Evolutionary conservation across 371 early-diverging fungal species (phyloP).

Genomic region (Mortierella sp.): DNA sequence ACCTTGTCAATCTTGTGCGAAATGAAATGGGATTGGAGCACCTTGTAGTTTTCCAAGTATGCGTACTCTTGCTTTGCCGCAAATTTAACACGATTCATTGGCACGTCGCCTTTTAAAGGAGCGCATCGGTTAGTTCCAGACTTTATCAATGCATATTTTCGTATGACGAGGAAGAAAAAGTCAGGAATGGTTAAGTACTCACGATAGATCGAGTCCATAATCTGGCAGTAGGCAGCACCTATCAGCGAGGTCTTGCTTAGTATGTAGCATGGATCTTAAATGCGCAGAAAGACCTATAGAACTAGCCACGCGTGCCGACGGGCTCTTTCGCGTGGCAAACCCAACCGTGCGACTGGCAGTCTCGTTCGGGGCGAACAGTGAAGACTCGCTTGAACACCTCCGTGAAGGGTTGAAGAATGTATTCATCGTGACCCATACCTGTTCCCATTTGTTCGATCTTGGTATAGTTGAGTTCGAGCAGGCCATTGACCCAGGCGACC

Average conservation of each 20-base stretch:
- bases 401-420: too few relatives aligned
- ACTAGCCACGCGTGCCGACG: too few relatives aligned
- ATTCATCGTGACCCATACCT: slow-evolving; percentile 62
- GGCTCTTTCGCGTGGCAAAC: neutral
- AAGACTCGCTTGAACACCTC: too few relatives aligned
- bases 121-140: neutral
- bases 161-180: neutral
- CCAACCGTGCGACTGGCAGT: neutral
- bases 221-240: slow-evolving; percentile 85
- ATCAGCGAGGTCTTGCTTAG: neutral
- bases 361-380: too few relatives aligned
- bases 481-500: slow-evolving; percentile 92
- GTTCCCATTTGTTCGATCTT: slow-evolving; percentile 95
- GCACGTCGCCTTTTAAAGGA: slow-evolving; percentile 63
- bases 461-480: slow-evolving; percentile 86
- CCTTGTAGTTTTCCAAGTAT: slow-evolving; percentile 84
- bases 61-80: slow-evolving; percentile 85
- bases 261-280: too few relatives aligned
- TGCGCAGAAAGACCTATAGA: too few relatives aligned
- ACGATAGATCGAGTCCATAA: slow-evolving; percentile 84
- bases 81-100: slow-evolving; percentile 81
- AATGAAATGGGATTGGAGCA: slow-evolving; percentile 76
- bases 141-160: neutral
- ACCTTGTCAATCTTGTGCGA: slow-evolving; percentile 73
- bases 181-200: neutral